phyloP scores from a whole-genome alignment of 176 grass and related monocot species.

The Eragrostis curvula region DNA sequence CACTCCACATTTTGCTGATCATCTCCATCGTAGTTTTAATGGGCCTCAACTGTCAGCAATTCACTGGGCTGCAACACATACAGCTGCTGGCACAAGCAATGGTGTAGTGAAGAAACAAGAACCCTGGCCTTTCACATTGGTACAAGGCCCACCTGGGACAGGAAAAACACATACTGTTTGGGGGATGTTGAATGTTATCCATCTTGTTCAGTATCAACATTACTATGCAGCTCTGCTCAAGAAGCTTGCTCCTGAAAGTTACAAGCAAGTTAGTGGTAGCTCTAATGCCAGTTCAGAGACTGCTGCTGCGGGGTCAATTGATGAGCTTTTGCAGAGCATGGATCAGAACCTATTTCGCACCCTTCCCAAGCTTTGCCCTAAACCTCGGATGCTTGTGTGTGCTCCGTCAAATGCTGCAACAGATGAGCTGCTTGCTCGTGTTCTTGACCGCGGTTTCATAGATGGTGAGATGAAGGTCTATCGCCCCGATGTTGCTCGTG shows the following conservation, averaged over 20 bases:
- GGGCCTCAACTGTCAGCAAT: constrained; percentile 92
- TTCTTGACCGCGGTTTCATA: constrained; percentile 97
- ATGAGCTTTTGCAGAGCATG: constrained; percentile 98
- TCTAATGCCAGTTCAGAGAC: constrained; percentile 53
- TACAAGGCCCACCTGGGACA: constrained; percentile 96
- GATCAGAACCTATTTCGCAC: constrained; percentile 94
- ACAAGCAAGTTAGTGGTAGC: constrained; percentile 77
- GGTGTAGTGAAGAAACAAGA: constrained; percentile 84
- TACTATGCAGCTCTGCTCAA: constrained; percentile 95
- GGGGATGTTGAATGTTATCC: constrained; percentile 99
- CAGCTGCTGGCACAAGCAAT: constrained; percentile 93
- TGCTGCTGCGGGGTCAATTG: constrained; percentile 83
- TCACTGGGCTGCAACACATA: constrained; percentile 99
- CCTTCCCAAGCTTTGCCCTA: constrained; percentile 97
- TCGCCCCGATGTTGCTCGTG: constrained; percentile 97
- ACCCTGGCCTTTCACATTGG: constrained; percentile 98
- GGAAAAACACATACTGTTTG: constrained; percentile 99
- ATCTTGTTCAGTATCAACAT: constrained; percentile 99
- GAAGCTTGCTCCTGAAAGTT: constrained; percentile 99
- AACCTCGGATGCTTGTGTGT: constrained; percentile 97
- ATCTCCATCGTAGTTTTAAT: constrained; percentile 88
- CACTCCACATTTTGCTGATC: constrained; percentile 85
- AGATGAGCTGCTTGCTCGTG: constrained; percentile 92
- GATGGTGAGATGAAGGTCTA: constrained; percentile 99
- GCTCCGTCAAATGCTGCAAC: constrained; percentile 98